phyloP scores from a whole-genome alignment of 1,284 basidiomycete species.

The Cryptococcus maquisensis region DNA sequence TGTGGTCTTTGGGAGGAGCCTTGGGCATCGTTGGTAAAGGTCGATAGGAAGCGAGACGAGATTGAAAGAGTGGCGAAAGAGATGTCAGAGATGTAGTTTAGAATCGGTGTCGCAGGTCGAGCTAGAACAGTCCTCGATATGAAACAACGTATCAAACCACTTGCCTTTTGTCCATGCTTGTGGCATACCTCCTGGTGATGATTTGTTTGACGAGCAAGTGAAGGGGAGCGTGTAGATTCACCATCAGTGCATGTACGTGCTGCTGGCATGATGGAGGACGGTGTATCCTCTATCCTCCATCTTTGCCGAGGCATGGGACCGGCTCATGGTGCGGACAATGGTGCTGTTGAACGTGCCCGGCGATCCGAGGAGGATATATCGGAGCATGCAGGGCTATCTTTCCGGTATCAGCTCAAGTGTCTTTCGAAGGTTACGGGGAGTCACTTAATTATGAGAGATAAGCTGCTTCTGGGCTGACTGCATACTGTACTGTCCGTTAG shows the following conservation, averaged over 20 bases:
- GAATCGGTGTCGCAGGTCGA: not conserved
- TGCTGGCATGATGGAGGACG: not conserved
- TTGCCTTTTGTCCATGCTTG: not conserved
- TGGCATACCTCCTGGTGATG: not conserved
- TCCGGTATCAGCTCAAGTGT: too few relatives aligned
- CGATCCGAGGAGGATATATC: not conserved
- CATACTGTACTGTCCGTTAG: too few relatives aligned
- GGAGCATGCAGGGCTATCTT: not conserved
- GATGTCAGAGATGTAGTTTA: not conserved
- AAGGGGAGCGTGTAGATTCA: not conserved
- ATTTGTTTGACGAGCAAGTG: conserved; percentile 1
- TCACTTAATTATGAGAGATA: too few relatives aligned
- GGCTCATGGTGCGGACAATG: not conserved
- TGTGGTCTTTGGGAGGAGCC: conserved; percentile 13
- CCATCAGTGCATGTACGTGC: not conserved
- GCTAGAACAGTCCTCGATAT: not conserved
- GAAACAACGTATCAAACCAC: not conserved
- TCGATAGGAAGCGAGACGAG: not conserved
- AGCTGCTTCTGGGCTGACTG: too few relatives aligned
- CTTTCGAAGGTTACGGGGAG: too few relatives aligned
- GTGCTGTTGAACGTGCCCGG: not conserved
- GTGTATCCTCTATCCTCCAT: not conserved
- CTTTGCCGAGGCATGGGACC: not conserved
- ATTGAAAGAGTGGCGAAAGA: not conserved
- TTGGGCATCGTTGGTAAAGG: conserved; percentile 13